Evolutionary conservation across 495 filamentous ascomycete species (phyloP).

Genomic region (Rusavskia elegans): DNA sequence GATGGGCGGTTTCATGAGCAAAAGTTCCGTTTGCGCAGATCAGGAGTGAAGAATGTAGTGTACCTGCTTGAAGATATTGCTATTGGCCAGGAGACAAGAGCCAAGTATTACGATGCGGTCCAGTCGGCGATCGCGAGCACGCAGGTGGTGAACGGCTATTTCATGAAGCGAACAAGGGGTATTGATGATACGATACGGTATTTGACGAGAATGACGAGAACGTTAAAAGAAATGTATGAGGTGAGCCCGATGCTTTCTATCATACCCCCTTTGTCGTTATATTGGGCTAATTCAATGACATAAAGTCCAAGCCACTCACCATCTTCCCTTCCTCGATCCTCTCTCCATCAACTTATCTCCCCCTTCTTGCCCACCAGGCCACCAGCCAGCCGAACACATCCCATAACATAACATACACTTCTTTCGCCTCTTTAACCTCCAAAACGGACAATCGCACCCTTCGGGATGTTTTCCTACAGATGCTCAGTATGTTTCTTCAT

Average conservation of each 20-base stretch:
- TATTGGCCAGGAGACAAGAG: slow-evolving; percentile 29
- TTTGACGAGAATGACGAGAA: slow-evolving; percentile 54
- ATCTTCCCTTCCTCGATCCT: slow-evolving; percentile 52
- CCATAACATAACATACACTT: slow-evolving; percentile 54
- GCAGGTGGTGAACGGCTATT: slow-evolving; percentile 70
- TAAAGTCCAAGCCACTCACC: slow-evolving; percentile 15
- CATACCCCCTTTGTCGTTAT: background rate
- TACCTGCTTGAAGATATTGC: slow-evolving; percentile 68
- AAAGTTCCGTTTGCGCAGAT: slow-evolving; percentile 61
- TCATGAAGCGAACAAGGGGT: slow-evolving; percentile 60
- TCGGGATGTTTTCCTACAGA: slow-evolving; percentile 65
- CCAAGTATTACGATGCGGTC: slow-evolving; percentile 47
- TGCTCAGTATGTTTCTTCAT: slow-evolving; percentile 35
- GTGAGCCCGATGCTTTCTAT: slow-evolving; percentile 15
- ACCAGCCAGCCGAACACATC: slow-evolving; percentile 28
- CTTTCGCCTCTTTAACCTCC: slow-evolving; percentile 53
- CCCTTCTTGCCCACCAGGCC: slow-evolving; percentile 40
- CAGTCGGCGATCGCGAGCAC: slow-evolving; percentile 62
- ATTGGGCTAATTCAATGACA: background rate
- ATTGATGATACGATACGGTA: slow-evolving; percentile 74
- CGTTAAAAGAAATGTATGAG: slow-evolving; percentile 52
- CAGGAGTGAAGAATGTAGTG: slow-evolving; percentile 57
- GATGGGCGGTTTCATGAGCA: slow-evolving; percentile 77
- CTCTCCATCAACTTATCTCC: slow-evolving; percentile 55
- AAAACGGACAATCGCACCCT: slow-evolving; percentile 62